Evolutionary conservation across 805 yeast genomes (phyloP).

Genomic region (Metschnikowia picachoensis): DNA sequence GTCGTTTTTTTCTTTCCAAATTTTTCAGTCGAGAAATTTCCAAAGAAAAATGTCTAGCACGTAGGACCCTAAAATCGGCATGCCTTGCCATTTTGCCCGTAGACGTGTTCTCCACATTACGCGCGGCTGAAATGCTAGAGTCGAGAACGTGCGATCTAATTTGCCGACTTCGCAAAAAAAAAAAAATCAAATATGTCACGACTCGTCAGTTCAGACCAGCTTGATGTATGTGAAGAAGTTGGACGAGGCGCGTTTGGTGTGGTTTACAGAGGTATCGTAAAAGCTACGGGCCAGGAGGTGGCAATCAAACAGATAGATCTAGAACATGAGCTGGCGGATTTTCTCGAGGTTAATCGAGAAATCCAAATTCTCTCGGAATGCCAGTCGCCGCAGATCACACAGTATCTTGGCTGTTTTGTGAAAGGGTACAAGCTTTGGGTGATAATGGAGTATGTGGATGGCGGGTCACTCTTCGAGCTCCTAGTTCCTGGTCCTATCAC

Average conservation of each 20-base stretch:
- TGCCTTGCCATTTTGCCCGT: too few relatives aligned
- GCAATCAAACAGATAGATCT: conserved; percentile 68
- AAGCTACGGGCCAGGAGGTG: conserved; percentile 40
- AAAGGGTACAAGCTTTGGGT: conserved; percentile 71
- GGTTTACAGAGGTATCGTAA: conserved; percentile 61
- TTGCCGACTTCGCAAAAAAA: too few relatives aligned
- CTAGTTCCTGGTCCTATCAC: conserved; percentile 55
- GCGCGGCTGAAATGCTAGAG: conserved; percentile 1
- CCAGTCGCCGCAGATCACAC: conserved; percentile 56
- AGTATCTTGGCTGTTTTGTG: conserved; percentile 68
- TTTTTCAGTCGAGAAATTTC: too few relatives aligned
- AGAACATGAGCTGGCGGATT: conserved; percentile 60
- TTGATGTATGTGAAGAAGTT: conserved; percentile 48
- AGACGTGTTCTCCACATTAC: conserved; percentile 5
- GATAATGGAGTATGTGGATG: conserved; percentile 76
- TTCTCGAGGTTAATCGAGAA: conserved; percentile 69
- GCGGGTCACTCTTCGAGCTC: conserved; percentile 70
- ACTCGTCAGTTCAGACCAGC: conserved; percentile 33
- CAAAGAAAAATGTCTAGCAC: too few relatives aligned
- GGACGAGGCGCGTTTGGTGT: conserved; percentile 81
- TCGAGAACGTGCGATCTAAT: neutral
- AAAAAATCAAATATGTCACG: conserved; percentile 7
- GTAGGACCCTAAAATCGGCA: too few relatives aligned
- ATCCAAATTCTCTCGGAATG: conserved; percentile 68
- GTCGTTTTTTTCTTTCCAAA: too few relatives aligned